phyloP scores from a whole-genome alignment of 1,284 basidiomycete genomes.

The Cutaneotrichosporon sp. region DNA sequence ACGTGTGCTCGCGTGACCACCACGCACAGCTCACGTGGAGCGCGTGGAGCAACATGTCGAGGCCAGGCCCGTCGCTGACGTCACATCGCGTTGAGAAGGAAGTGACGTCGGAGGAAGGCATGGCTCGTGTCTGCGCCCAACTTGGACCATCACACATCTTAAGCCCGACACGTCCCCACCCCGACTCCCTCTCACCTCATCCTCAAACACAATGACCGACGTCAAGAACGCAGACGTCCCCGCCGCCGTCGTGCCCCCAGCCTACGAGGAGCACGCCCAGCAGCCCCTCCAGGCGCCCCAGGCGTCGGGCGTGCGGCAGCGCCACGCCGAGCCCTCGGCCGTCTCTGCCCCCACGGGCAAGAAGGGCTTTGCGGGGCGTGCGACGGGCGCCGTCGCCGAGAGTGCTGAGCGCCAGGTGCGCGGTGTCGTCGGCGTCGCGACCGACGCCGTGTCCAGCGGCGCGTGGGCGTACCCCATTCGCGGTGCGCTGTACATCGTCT shows the following conservation, averaged over 20 bases:
- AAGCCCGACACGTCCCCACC: too few relatives aligned
- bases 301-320: conserved; percentile 5
- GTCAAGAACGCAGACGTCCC: not conserved
- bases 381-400: not conserved
- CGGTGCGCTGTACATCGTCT: conserved; percentile 52
- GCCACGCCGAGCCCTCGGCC: not conserved
- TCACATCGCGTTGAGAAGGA: too few relatives aligned
- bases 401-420: conserved; percentile 34
- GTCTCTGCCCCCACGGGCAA: not conserved
- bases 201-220: not conserved
- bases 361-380: not conserved
- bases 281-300: too few relatives aligned
- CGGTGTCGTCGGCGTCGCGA: conserved; percentile 36
- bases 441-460: conserved; percentile 50
- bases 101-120: too few relatives aligned
- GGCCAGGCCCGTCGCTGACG: too few relatives aligned
- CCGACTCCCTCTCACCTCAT: not conserved
- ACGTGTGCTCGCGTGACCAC: too few relatives aligned
- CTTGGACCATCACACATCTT: too few relatives aligned
- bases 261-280: not conserved
- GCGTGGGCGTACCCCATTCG: conserved; percentile 55
- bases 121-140: too few relatives aligned
- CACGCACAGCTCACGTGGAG: too few relatives aligned
- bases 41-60: too few relatives aligned
- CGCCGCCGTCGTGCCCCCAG: not conserved